Conservation (phyloP, 345 rosid genomes). For the Clausena lansium region DNA sequence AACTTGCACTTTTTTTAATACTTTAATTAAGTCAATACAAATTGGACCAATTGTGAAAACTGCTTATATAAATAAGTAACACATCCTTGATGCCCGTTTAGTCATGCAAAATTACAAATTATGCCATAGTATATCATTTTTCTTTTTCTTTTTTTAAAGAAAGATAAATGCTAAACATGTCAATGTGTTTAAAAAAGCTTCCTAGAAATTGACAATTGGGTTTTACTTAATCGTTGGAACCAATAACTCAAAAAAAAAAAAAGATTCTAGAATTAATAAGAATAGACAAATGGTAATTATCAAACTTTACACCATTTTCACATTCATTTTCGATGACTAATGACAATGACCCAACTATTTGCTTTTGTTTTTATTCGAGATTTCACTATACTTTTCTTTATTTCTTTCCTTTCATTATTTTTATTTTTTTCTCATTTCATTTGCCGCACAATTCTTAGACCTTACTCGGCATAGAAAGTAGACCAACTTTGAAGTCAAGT, state of each 20-base stretch:
- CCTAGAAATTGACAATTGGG: not conserved
- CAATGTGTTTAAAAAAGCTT: not conserved
- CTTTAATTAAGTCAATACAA: no score
- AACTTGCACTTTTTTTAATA: no score
- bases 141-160: no score
- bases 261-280: not conserved
- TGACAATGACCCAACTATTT: not conserved
- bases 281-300: not conserved
- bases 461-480: not conserved
- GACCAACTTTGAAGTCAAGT: constrained; percentile 14
- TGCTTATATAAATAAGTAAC: no score
- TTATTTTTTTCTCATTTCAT: no score
- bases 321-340: not conserved
- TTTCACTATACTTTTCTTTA: not conserved
- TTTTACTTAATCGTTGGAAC: not conserved
- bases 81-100: no score
- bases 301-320: not conserved
- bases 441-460: not conserved
- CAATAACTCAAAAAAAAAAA: not conserved
- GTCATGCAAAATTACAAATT: no score
- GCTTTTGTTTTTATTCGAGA: not conserved
- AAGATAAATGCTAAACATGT: not conserved
- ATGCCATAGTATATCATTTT: no score
- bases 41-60: no score
- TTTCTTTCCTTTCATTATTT: no score